Evolutionary conservation across 2,329 filamentous ascomycete genomes (phyloP), one percentile per base, ranked within the genome.

Genomic region (Waltergamsia citrina): DNA sequence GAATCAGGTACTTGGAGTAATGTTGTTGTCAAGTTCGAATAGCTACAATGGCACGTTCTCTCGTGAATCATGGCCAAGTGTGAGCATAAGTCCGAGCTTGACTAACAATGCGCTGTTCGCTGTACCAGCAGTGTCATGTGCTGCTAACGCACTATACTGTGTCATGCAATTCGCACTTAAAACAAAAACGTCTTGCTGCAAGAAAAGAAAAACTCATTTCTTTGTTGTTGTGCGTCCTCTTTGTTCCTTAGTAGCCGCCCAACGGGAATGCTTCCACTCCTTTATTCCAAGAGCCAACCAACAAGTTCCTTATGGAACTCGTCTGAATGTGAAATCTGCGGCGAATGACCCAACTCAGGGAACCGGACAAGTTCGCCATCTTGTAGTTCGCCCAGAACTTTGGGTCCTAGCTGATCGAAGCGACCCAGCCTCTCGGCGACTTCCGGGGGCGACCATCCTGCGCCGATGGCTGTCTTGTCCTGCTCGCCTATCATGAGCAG

Each of bases 391-490:
- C 46, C 53, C 7, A 57, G 59, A 1, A 63, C 60, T 38, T 60
- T 43, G n/a, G 60, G 60, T 0, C 69, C 69, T 9, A 75, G 48
- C 4, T 66, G 47, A 32, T 63, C 53, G 39, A 71, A 74, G 41
- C 65, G 60, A 0, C 69, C 70, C 11, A 74, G 43, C 41, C 50
- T 52, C 6, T 51, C 56, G 28, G 62, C 57, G 11, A 70, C 60
- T 3, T 57, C 57, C 0, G 57, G 53, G 0, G 62, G 54, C 9
- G 62, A 56, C 68, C 69, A 74, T 33, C 60, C 57, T 44, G 67
- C 67, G 0, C 71, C 70, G 32, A 74, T 67, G 12, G 69, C 71
- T 3, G 71, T 74, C 24, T 55, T 68, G 39, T 74, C 70, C 45
- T 64, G 62, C 21, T 62, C 60, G 2, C 69, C 69, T 32, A 71